Evolutionary conservation across 805 yeast genomes (phyloP).

Genomic region (Zygotorulaspora sp.): DNA sequence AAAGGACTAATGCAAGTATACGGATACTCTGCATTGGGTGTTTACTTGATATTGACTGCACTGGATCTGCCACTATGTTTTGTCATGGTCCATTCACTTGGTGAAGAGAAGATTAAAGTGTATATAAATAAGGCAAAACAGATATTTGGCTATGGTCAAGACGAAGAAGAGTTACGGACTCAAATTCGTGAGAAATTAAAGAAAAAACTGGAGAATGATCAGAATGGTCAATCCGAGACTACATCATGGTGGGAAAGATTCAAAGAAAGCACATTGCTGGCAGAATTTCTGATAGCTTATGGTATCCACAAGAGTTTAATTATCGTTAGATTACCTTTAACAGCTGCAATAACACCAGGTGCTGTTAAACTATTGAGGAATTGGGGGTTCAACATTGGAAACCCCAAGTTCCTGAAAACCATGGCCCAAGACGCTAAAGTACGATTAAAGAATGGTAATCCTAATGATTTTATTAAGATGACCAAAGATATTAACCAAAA

Average conservation of each 20-base stretch:
- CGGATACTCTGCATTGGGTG: slow-evolving; percentile 87
- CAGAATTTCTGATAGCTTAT: slow-evolving; percentile 87
- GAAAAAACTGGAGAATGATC: slow-evolving; percentile 23
- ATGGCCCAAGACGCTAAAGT: slow-evolving; percentile 36
- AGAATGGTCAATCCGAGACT: slow-evolving; percentile 13
- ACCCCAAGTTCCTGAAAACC: slow-evolving; percentile 39
- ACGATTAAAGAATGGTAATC: slow-evolving; percentile 30
- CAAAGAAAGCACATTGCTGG: slow-evolving; percentile 48
- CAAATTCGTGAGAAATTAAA: slow-evolving; percentile 35
- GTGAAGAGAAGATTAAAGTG: slow-evolving; percentile 73
- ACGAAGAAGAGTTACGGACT: slow-evolving; percentile 39
- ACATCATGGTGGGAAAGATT: slow-evolving; percentile 26
- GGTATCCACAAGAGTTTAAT: slow-evolving; percentile 87
- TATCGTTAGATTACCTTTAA: slow-evolving; percentile 77
- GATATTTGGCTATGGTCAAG: slow-evolving; percentile 56
- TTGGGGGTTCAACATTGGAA: slow-evolving; percentile 69
- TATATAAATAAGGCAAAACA: slow-evolving; percentile 59
- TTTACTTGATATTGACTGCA: slow-evolving; percentile 66
- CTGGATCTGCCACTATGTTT: slow-evolving; percentile 84
- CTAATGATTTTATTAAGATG: slow-evolving; percentile 40
- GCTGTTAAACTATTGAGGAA: slow-evolving; percentile 59
- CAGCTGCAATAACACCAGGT: slow-evolving; percentile 88
- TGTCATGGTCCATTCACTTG: slow-evolving; percentile 75
- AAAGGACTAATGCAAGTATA: slow-evolving; percentile 75
- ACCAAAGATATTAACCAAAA: slow-evolving; percentile 42